Evolutionary conservation across 805 yeast species (phyloP).

Genomic region (Ogataea philodendri): DNA sequence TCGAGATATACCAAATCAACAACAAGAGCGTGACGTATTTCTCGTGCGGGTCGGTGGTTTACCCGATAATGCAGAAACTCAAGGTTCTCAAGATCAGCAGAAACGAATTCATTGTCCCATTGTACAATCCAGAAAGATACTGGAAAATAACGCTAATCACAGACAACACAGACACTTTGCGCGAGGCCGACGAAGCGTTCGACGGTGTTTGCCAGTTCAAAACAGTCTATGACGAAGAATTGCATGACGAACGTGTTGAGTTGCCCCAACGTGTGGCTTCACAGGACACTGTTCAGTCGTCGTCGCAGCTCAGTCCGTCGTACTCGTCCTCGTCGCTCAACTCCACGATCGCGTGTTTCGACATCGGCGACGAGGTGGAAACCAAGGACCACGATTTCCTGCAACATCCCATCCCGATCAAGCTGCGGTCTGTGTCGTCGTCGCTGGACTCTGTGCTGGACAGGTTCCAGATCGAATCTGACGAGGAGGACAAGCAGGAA

Average conservation of each 20-base stretch:
- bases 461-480: slow-evolving; percentile 20
- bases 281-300: too few species aligned
- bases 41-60: slow-evolving; percentile 66
- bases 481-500: slow-evolving; percentile 10
- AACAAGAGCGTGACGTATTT: slow-evolving; percentile 54
- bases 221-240: slow-evolving; percentile 2
- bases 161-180: slow-evolving; percentile 27
- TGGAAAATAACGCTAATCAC: slow-evolving; percentile 55
- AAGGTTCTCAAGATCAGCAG: slow-evolving; percentile 50
- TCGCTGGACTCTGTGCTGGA: slow-evolving; percentile 31
- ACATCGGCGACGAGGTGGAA: slow-evolving; percentile 23
- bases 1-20: slow-evolving; percentile 59
- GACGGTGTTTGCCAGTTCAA: slow-evolving; percentile 23
- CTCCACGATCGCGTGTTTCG: slow-evolving; percentile 38
- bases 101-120: slow-evolving; percentile 56
- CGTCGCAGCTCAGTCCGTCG: slow-evolving; percentile 10
- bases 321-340: slow-evolving; percentile 31
- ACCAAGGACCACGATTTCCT: slow-evolving; percentile 12
- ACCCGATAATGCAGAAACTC: slow-evolving; percentile 68
- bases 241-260: too few species aligned
- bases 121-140: slow-evolving; percentile 72
- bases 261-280: too few species aligned
- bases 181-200: slow-evolving; percentile 14
- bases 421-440: slow-evolving; percentile 24
- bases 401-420: slow-evolving; percentile 26